Base-by-base conservation (phyloP, 345 rosid genomes). In the Carallia brachiata region DNA sequence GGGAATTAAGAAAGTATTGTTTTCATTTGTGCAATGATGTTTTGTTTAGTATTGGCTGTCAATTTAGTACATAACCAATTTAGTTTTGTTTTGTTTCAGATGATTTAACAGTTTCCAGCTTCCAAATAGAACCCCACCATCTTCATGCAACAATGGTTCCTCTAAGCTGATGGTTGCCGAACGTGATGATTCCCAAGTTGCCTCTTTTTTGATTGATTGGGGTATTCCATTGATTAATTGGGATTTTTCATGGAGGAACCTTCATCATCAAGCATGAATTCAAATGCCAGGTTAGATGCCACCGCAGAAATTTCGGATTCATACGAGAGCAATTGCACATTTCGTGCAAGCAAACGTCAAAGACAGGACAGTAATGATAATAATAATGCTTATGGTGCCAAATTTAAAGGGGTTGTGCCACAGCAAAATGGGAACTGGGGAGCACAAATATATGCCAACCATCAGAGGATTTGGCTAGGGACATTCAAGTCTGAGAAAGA, bases 381-480 rank as follows among this genome's bases (percentile, higher is more conserved):
- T 55, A 32, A 9, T 17, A 36, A 1, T 8, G 12, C 17, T 2
- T 47, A 48, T 27, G 52, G 2, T 18, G 66, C 39, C 6, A 78
- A 69, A 67, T 81, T 77, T 71, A 86, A 86, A 64, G 89, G 89
- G 2, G 86, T 86, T 16, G 87, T 86, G 36, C 86, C 86, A 0
- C 90, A 84, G 77, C 86, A 84, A 18, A 86, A 86, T 60, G 87
- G 85, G 30, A 72, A 83, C 28, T 86, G 90, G 90, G 90, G 90
- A 1, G 87, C 87, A 28, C 87, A 86, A 31, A 86, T 86, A 65
- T 86, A 86, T 55, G 86, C 83, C 77, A 86, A 84, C 78, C 90
- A 86, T 75, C 87, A 78, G 63, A 80, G 90, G 9, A 80, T 86
- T 52, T 86, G 90, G 90, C 68, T 86, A 19, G 90, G 90, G 27